Conservation (phyloP, 371 early-diverging fungal species). For the Saksenaea oblongispora region DNA sequence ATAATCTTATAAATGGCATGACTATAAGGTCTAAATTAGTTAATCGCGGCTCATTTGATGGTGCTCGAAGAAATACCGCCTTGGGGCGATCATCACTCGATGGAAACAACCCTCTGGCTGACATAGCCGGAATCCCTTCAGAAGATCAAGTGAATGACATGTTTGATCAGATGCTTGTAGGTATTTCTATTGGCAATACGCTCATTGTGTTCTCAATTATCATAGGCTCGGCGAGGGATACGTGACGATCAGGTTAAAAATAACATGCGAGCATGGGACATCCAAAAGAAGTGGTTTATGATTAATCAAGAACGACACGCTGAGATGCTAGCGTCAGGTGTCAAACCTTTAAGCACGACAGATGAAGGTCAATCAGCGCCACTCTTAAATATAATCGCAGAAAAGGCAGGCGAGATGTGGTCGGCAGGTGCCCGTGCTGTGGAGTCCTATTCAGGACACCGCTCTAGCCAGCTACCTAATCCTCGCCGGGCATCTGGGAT, state of each 20-base stretch:
- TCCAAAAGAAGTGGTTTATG: conserved; percentile 53
- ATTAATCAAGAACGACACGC: conserved; percentile 51
- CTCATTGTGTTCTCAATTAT: background rate
- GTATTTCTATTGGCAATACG: conserved; percentile 1
- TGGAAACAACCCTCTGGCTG: conserved; percentile 6
- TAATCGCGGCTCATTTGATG: conserved; percentile 1
- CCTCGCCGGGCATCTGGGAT: conserved; percentile 4
- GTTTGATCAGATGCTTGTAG: conserved; percentile 53
- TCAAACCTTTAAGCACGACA: conserved; percentile 8
- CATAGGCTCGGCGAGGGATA: conserved; percentile 37
- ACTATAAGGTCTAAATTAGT: background rate
- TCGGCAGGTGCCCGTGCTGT: conserved; percentile 40
- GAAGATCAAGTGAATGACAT: conserved; percentile 38
- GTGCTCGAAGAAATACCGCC: background rate
- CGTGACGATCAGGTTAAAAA: conserved; percentile 30
- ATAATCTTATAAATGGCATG: background rate
- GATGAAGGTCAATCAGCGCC: conserved; percentile 31
- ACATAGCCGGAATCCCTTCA: conserved; percentile 25
- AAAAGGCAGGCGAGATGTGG: conserved; percentile 50
- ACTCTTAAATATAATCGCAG: conserved; percentile 39
- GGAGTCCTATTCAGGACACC: conserved; percentile 30
- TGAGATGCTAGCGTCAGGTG: conserved; percentile 29
- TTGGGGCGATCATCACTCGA: conserved; percentile 21
- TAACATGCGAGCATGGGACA: conserved; percentile 38
- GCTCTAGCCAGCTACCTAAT: conserved; percentile 12